Base-by-base conservation (phyloP, 2,329 filamentous ascomycete genomes). In the Clonostachys rhizophaga region DNA sequence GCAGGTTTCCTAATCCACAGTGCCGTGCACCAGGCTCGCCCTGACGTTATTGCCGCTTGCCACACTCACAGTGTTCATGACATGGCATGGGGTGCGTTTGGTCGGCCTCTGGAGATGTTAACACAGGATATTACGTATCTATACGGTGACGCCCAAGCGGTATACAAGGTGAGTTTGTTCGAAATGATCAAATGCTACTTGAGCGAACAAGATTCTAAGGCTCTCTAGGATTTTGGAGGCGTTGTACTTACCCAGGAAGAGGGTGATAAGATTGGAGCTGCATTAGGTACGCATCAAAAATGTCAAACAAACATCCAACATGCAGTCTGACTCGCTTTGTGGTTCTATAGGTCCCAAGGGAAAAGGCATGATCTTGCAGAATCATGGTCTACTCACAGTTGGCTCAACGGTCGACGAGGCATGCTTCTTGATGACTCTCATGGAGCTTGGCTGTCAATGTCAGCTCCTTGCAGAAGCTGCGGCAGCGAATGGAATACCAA, bases 391-490 rank as follows among this genome's bases (percentile, higher is more conserved):
- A 12, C 55, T 89, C 44, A 89, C 84, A 0, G 84, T 87, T 0
- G 86, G 86, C 0, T 56, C 61, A 5, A 89, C 84, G 0, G 85
- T 90, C 2, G 86, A 89, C 53, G 86, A 89, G 63, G 86, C 86
- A 0, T 84, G 84, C 0, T 89, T 82, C 60, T 62, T 87, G 47
- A 88, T 86, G 60, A 82, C 79, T 0, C 68, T 83, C 6, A 74
- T 88, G 66, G 86, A 89, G 61, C 73, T 80, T 33, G 79, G 75
- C 11, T 89, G 86, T 58, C 74, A 80, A 11, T 47, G 59, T 14
- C 51, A 61, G 43, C 49, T 65, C 4, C 49, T 64, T 6, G 50
- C 60, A 10, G 58, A 65, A 46, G 54, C 61, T 11, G 58, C 59
- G 0, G 56, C 58, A 3, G 56, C 57, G 17, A 56, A 50, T n/a